A percentile compares a stretch with the other conserved stretches of the same genome.
These are phyloP conservation scores for Colletotrichum cordylinicola DNA, from an alignment of 2,329 filamentous ascomycete genomes.

Conservation along the genomic window DNA sequence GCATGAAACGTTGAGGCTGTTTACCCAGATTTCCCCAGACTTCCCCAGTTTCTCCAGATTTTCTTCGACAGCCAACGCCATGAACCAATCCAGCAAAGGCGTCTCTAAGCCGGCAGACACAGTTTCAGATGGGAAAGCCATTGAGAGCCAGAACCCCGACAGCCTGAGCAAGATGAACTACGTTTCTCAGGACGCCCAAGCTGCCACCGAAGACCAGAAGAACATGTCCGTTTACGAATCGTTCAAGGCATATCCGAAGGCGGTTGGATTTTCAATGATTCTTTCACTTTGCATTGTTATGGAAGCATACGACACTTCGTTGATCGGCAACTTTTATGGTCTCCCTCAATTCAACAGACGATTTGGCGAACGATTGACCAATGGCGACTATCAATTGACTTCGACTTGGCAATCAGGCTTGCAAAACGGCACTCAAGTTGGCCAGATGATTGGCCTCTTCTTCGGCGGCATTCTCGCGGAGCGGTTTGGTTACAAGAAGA, in stretches of 20 bases:
- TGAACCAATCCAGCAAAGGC: background rate
- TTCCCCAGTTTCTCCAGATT: background rate
- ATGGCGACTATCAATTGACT: background rate
- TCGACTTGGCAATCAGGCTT: background rate
- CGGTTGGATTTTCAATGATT: conserved; percentile 28
- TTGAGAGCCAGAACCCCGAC: background rate
- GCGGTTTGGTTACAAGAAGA: background rate
- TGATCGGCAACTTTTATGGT: conserved; percentile 26
- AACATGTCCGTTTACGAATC: background rate
- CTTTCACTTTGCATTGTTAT: conserved; percentile 30
- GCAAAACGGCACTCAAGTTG: background rate
- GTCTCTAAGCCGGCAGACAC: background rate
- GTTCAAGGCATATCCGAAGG: conserved; percentile 26
- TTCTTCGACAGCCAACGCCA: background rate
- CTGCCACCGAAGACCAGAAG: background rate
- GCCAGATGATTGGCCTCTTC: background rate
- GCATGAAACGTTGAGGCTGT: background rate
- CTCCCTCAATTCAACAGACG: conserved; percentile 27
- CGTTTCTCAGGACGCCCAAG: background rate
- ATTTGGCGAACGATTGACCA: background rate
- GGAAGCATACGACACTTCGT: conserved; percentile 28
- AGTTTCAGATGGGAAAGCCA: background rate
- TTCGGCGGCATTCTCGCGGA: background rate
- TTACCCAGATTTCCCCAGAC: background rate
- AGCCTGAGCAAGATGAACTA: background rate